These are phyloP conservation scores for Kurtzmaniella natalensis DNA, from an alignment of 1,139 yeast genomes.

Conservation along the genomic window DNA sequence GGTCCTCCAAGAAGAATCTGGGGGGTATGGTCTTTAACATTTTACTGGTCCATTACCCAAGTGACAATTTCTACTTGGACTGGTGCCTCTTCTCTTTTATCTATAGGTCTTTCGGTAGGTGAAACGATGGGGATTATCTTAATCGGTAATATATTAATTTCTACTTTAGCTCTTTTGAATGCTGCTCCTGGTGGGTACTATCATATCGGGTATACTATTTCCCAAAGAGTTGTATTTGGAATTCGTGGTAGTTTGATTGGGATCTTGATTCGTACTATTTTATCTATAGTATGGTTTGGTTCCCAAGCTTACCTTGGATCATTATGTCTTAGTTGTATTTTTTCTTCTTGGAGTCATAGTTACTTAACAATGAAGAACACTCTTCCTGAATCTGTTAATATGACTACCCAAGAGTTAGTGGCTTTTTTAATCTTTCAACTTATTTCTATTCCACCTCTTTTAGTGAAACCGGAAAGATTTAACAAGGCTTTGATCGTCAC, in stretches of 20 bases:
- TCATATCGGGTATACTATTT: slow-evolving; percentile 43
- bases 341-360: slow-evolving; percentile 23
- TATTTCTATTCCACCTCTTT: slow-evolving; percentile 29
- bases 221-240: slow-evolving; percentile 43
- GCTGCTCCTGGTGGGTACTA: slow-evolving; percentile 41
- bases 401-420: slow-evolving; percentile 34
- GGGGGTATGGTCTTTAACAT: slow-evolving; percentile 37
- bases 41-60: slow-evolving; percentile 34
- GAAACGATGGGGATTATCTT: slow-evolving; percentile 37
- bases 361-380: slow-evolving; percentile 29
- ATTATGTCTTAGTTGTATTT: slow-evolving; percentile 26
- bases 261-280: slow-evolving; percentile 34
- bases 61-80: slow-evolving; percentile 27
- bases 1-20: slow-evolving; percentile 26
- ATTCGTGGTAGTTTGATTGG: slow-evolving; percentile 39
- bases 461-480: slow-evolving; percentile 31
- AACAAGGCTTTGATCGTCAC: slow-evolving; percentile 31
- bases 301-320: slow-evolving; percentile 41
- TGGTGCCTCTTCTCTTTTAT: slow-evolving; percentile 34
- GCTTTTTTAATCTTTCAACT: slow-evolving; percentile 43
- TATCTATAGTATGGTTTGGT: slow-evolving; percentile 39
- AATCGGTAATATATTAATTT: slow-evolving; percentile 38
- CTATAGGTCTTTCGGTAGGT: slow-evolving; percentile 34
- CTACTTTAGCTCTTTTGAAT: slow-evolving; percentile 32
- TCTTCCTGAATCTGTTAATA: slow-evolving; percentile 26